Evolutionary conservation across 768 basidiomycete species (phyloP), one percentile per base, ranked within the genome.

Genomic region (Rhizopogon sp.): DNA sequence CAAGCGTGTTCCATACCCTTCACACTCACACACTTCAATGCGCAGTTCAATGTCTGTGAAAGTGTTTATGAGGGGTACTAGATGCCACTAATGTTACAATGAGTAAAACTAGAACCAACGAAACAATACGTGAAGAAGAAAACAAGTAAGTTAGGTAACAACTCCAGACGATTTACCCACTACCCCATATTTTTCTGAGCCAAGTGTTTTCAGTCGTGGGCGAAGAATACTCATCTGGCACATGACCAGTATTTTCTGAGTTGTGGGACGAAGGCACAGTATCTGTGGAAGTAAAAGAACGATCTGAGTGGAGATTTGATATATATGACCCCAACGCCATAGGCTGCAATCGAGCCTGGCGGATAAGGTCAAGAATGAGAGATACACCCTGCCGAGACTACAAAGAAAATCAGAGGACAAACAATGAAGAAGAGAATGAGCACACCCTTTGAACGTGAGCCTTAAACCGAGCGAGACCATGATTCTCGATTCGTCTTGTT

Each of bases 351-450:
- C 90, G 87, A 49, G 91, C 86, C 69, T 92, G 86, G 43, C 92
- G 87, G 33, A 96, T 71, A 51, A 90, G 77, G 56, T 79, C 79
- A 47, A 96, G 79, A 55, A 96, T 87, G 42, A 93, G 77, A 41
- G 88, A 84, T 57, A 97, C 87, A 6, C 93, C 93, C 70, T 92
- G 88, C 43, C 90, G 88, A 62, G 89, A 93, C 90, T 92, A 58
- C 16, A 50, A 41, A 47, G 28, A 39, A 58, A 14, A 57, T 10
- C 53, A 39, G 47, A 49, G 14, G 39, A 58, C 43, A 54, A 60
- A 60, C 22, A 54, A 53, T 11, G 43, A 14, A 17, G 28, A 51
- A 14, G 13, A 31, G 50, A 3, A n/a, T 39, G 43, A 39, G 72
- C 85, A 52, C 66, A 88, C 94, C 63, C 83, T 79, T 70, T 95